These are phyloP conservation scores for Talaromyces funiculosus DNA, from an alignment of 2,329 filamentous ascomycete genomes.

Conservation along the genomic window DNA sequence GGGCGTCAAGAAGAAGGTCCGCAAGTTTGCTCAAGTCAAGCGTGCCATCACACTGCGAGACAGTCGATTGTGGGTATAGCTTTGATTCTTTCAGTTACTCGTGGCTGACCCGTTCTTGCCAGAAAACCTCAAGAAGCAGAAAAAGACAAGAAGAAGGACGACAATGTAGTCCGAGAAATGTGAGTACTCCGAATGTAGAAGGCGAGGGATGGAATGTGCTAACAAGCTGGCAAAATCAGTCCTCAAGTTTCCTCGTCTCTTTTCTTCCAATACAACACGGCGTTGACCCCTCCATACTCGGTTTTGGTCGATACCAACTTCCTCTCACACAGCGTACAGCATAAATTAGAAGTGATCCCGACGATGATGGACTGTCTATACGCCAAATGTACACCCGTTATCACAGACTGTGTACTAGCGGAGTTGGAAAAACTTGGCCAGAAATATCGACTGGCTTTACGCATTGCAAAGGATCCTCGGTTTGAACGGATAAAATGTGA, in stretches of 20 bases:
- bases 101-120: neutral
- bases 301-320: constrained; percentile 87
- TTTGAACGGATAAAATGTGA: constrained; percentile 83
- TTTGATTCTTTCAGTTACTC: neutral
- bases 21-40: constrained; percentile 85
- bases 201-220: neutral
- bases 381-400: constrained; percentile 82
- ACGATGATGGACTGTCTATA: constrained; percentile 92
- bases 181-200: constrained; percentile 29
- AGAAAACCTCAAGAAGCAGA: constrained; percentile 70
- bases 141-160: constrained; percentile 52
- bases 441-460: constrained; percentile 79
- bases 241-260: constrained; percentile 75
- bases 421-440: constrained; percentile 85
- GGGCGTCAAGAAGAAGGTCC: constrained; percentile 83
- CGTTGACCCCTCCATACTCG: constrained; percentile 75
- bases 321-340: constrained; percentile 80
- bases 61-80: constrained; percentile 53
- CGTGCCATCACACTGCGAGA: constrained; percentile 77
- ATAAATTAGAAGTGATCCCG: constrained; percentile 81
- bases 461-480: constrained; percentile 82
- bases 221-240: constrained; percentile 29
- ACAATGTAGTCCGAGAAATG: constrained; percentile 68
- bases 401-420: constrained; percentile 76
- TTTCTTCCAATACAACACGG: constrained; percentile 86